Evolutionary conservation across 75 land plant genomes (phyloP), one percentile per base, ranked within the genome.

Genomic region (Larix kaempferi): DNA sequence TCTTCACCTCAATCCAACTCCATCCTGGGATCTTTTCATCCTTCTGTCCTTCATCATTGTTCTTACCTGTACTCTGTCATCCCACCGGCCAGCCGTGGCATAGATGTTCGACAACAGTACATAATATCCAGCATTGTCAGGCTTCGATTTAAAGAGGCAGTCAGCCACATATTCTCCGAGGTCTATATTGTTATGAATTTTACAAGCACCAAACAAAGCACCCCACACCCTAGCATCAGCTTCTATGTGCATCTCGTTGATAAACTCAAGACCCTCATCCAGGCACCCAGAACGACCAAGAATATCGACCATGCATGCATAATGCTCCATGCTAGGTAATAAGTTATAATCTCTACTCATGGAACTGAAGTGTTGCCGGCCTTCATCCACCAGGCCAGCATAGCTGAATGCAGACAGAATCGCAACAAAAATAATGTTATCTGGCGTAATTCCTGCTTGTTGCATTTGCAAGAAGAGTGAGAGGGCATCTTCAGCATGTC

Each of bases 351-450:
- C 77, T 21, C 17, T 21, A 26, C 26, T 16, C 77, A 76, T 76
- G 17, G 14, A 25, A 56, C 26, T 35, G 77, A 76, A 76, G 77
- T 56, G 26, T 57, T 76, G 63, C 62, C 58, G 17, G 3, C 77
- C 77, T 23, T 56, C 35, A 33, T 44, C 73, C 22, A 76, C 39
- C n/a, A 76, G 59, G 16, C 77, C 77, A 5, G 63, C 71, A 57
- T 76, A 72, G 77, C 62, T 76, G 27, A 71, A 76, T 10, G 77
- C 77, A 44, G 77, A 56, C 58, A 76, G 77, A 56, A 56, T 25
- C 12, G 77, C 33, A 35, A 56, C 37, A 59, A 76, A 76, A 72
- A 29, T 59, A 26, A 76, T 76, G 72, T 13, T 17, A 57, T 76
- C 77, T 49, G 77, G 77, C 25, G 11, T 56, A 12, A 76, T 59